phyloP scores from a whole-genome alignment of 1,284 basidiomycete species.

The Jaminaea rosea region DNA sequence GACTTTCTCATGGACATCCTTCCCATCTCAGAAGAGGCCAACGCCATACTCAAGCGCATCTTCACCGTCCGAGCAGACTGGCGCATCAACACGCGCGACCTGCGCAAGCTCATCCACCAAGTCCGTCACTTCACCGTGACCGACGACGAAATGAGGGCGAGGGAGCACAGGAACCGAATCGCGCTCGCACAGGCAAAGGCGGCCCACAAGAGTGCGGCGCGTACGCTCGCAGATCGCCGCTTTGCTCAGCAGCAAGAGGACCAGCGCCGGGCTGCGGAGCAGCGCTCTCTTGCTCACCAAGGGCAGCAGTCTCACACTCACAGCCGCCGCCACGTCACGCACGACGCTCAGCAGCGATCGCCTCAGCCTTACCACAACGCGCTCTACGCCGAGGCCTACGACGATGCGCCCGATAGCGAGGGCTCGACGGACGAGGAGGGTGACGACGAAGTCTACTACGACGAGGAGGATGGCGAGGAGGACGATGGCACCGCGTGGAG shows the following conservation, averaged over 20 bases:
- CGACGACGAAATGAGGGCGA: conserved; percentile 22
- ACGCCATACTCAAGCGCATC: conserved; percentile 40
- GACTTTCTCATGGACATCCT: conserved; percentile 43
- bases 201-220: conserved; percentile 20
- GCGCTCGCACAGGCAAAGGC: conserved; percentile 19
- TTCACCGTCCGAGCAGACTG: conserved; percentile 39
- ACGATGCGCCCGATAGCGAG: not conserved
- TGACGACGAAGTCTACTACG: not conserved
- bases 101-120: conserved; percentile 28
- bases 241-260: conserved; percentile 12
- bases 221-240: no score
- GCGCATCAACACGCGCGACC: conserved; percentile 30
- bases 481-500: no score
- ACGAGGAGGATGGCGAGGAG: not conserved
- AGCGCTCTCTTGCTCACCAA: not conserved
- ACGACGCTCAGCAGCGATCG: not conserved
- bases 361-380: not conserved
- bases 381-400: not conserved
- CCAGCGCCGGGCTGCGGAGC: conserved; percentile 3
- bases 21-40: conserved; percentile 41
- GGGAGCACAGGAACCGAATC: conserved; percentile 17
- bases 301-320: not conserved
- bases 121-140: conserved; percentile 42
- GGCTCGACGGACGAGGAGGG: not conserved
- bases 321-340: not conserved